Conservation (phyloP, 1,284 basidiomycete species). For the Cryptococcus sp. region DNA sequence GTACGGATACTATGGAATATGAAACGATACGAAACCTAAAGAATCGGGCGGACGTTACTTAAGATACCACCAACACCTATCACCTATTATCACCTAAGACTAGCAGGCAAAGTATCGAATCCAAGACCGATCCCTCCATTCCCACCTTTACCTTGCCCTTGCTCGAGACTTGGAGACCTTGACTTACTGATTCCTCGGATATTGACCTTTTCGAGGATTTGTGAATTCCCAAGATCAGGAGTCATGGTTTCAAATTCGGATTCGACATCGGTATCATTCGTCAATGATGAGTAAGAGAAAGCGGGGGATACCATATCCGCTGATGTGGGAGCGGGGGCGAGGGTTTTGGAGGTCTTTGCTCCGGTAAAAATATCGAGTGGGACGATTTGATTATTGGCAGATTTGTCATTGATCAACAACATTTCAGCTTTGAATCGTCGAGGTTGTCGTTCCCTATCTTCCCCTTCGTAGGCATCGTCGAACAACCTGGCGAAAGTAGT, state of each 20-base stretch:
- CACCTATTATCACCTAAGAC: too few species aligned
- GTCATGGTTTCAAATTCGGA: conserved; percentile 19
- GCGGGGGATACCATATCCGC: conserved; percentile 2
- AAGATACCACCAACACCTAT: too few species aligned
- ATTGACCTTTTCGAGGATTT: background rate
- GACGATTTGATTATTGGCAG: conserved; percentile 2
- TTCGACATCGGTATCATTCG: conserved; percentile 9
- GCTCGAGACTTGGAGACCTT: background rate
- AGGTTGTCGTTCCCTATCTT: conserved; percentile 6
- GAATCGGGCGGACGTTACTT: too few species aligned
- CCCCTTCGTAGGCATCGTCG: conserved; percentile 5
- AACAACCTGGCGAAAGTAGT: conserved; percentile 15
- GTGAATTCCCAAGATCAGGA: conserved; percentile 15
- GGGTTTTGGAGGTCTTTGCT: background rate
- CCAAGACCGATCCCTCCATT: too few species aligned
- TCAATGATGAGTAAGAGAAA: conserved; percentile 11
- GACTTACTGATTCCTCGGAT: background rate
- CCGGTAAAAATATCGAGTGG: conserved; percentile 5
- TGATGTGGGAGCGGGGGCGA: background rate
- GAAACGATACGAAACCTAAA: too few species aligned
- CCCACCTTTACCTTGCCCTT: too few species aligned
- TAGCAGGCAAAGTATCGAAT: too few species aligned
- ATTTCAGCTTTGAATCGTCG: conserved; percentile 24
- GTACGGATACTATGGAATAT: too few species aligned
- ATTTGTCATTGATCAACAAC: conserved; percentile 12